Evolutionary conservation across 2,329 filamentous ascomycete genomes (phyloP).

Genomic region (Alternaria gaisen): DNA sequence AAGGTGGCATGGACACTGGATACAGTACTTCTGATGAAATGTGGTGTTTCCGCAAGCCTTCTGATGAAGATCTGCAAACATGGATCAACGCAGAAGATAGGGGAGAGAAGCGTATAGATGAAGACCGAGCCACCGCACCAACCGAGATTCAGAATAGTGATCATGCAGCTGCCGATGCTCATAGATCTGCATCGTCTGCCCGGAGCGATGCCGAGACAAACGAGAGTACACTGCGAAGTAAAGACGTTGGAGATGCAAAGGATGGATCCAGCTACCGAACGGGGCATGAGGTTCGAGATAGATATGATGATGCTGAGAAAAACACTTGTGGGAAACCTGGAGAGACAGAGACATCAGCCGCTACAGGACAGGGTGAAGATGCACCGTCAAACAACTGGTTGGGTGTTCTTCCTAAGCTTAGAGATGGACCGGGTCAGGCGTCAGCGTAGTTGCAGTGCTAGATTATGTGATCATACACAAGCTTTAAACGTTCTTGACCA

Average conservation of each 20-base stretch:
- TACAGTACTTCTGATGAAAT: slow-evolving; percentile 59
- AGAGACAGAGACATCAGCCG: not conserved
- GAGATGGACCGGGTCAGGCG: slow-evolving; percentile 14
- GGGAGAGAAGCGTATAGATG: slow-evolving; percentile 32
- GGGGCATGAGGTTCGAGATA: slow-evolving; percentile 11
- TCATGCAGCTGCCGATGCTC: not conserved
- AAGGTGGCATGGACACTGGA: slow-evolving; percentile 42
- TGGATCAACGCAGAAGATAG: slow-evolving; percentile 35
- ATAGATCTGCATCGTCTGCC: not conserved
- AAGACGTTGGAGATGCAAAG: not conserved
- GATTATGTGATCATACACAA: not conserved
- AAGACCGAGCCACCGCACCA: slow-evolving; percentile 18
- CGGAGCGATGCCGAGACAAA: slow-evolving; percentile 9
- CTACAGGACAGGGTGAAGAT: slow-evolving; percentile 12
- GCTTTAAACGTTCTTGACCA: not conserved
- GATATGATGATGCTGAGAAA: slow-evolving; percentile 11
- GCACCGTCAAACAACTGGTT: slow-evolving; percentile 21
- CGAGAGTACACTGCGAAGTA: slow-evolving; percentile 12
- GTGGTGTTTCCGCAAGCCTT: slow-evolving; percentile 61
- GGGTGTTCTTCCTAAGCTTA: slow-evolving; percentile 20
- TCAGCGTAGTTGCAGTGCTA: not conserved
- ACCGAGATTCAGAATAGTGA: not conserved
- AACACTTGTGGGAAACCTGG: not conserved
- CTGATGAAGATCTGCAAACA: slow-evolving; percentile 34
- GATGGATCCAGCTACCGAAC: not conserved